Evolutionary conservation across 352 stramenopile genomes (phyloP).

Genomic region (Lagenidium giganteum): DNA sequence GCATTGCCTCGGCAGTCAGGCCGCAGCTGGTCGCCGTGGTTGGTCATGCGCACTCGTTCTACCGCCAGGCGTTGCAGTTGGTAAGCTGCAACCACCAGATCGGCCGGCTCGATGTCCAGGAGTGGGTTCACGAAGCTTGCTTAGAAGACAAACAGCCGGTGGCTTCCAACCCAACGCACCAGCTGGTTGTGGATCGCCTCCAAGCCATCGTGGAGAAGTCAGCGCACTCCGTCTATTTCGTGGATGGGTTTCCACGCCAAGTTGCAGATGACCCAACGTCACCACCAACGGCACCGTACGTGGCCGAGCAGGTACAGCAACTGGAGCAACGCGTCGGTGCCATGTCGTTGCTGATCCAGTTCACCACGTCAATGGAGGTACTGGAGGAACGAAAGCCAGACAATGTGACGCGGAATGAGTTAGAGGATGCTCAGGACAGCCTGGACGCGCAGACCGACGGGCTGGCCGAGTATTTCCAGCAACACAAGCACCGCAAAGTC

Average conservation of each 20-base stretch:
- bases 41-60: conserved; percentile 44
- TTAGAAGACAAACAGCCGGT: too few relatives aligned
- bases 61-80: conserved; percentile 15
- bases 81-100: conserved; percentile 22
- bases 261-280: conserved; percentile 1
- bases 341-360: conserved; percentile 28
- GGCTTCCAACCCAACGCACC: background rate
- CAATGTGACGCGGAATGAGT: conserved; percentile 18
- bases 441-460: conserved; percentile 21
- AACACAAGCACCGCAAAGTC: background rate
- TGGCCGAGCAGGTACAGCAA: conserved; percentile 36
- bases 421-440: conserved; percentile 44
- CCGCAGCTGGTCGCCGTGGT: conserved; percentile 27
- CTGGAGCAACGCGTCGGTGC: conserved; percentile 23
- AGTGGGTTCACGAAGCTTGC: too few relatives aligned
- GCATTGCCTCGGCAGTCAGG: too few relatives aligned
- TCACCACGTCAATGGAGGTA: conserved; percentile 32
- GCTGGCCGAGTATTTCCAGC: conserved; percentile 21
- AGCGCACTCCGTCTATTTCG: conserved; percentile 16
- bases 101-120: conserved; percentile 24
- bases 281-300: conserved; percentile 24
- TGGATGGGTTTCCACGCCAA: conserved; percentile 36
- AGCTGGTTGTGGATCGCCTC: conserved; percentile 1
- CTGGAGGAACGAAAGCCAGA: conserved; percentile 30
- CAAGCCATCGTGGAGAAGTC: conserved; percentile 18